These are phyloP conservation scores for Auxenochlorella pyrenoidosa DNA, from an alignment of 139 green algal genomes.

Conservation along the genomic window DNA sequence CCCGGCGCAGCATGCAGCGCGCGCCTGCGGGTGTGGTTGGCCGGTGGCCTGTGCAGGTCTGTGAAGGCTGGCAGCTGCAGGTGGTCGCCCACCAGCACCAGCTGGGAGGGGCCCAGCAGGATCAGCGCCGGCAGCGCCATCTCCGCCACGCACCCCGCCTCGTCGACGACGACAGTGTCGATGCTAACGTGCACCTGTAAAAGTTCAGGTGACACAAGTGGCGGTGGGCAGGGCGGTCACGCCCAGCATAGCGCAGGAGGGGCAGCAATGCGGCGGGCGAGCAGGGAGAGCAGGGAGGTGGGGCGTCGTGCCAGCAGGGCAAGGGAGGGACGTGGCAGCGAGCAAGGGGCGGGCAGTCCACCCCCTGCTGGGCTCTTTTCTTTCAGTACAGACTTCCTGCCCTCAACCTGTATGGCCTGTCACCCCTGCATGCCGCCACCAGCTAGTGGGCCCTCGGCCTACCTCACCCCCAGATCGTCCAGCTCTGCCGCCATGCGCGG, in stretches of 20 bases:
- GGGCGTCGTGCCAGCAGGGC: neutral
- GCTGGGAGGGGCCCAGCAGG: neutral
- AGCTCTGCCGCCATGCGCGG: neutral
- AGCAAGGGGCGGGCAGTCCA: too few relatives aligned
- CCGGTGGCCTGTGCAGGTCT: conserved; percentile 1
- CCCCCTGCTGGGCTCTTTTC: too few relatives aligned
- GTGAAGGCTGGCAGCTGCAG: conserved; percentile 27
- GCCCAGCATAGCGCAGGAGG: too few relatives aligned
- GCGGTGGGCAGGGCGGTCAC: too few relatives aligned
- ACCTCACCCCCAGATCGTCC: neutral
- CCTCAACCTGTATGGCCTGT: too few relatives aligned
- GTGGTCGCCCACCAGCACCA: conserved; percentile 14
- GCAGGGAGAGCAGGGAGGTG: neutral
- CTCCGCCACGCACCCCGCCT: conserved; percentile 24
- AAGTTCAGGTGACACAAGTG: too few relatives aligned
- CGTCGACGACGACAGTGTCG: conserved; percentile 9
- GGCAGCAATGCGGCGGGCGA: neutral
- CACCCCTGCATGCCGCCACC: too few relatives aligned
- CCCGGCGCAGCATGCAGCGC: too few relatives aligned
- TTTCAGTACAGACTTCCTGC: too few relatives aligned
- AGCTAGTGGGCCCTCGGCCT: too few relatives aligned
- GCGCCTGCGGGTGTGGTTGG: conserved; percentile 20
- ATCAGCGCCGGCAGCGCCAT: conserved; percentile 18
- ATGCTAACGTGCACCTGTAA: neutral
- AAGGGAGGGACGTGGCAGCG: too few relatives aligned